A percentile compares a stretch with the other conserved stretches of the same genome.
phyloP scores from a whole-genome alignment of 1,284 basidiomycete genomes.

The Cryptococcus neoformans region DNA sequence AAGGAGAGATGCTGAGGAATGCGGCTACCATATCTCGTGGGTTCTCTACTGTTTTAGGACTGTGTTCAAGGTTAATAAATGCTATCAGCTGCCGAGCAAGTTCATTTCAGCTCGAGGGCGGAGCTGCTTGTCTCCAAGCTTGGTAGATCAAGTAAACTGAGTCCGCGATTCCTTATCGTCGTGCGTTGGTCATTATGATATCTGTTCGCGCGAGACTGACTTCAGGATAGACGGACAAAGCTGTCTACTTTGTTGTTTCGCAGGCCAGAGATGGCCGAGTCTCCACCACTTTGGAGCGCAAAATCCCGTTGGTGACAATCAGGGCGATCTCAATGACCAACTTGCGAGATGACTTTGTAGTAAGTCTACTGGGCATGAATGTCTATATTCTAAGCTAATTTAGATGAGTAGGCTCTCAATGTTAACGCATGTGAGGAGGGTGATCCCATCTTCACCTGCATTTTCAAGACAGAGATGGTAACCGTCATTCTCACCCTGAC shows the following conservation, averaged over 20 bases:
- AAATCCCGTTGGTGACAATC: slow-evolving; percentile 85
- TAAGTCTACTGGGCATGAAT: not conserved
- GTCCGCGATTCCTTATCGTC: slow-evolving; percentile 85
- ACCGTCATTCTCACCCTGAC: slow-evolving; percentile 79
- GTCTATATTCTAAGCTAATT: not conserved
- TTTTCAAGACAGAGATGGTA: slow-evolving; percentile 95
- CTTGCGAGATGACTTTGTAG: slow-evolving; percentile 93
- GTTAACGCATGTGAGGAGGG: slow-evolving; percentile 77
- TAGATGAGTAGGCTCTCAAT: slow-evolving; percentile 59
- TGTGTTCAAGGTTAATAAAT: not conserved
- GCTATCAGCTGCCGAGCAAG: slow-evolving; percentile 59
- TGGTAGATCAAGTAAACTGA: slow-evolving; percentile 84
- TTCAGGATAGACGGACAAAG: slow-evolving; percentile 73
- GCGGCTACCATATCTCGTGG: slow-evolving; percentile 72
- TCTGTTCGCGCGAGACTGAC: not conserved
- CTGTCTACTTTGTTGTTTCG: slow-evolving; percentile 76
- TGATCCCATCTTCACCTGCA: slow-evolving; percentile 88
- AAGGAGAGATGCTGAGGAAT: slow-evolving; percentile 73
- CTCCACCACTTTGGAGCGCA: slow-evolving; percentile 73
- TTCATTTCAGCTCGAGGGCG: slow-evolving; percentile 79
- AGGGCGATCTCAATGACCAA: slow-evolving; percentile 80
- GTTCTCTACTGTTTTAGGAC: slow-evolving; percentile 33
- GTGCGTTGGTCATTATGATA: slow-evolving; percentile 54
- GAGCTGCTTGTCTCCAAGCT: slow-evolving; percentile 85
- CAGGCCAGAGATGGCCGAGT: slow-evolving; percentile 64